Base-by-base conservation (phyloP, 208 protist species). In the Crithidia fasciculata region DNA sequence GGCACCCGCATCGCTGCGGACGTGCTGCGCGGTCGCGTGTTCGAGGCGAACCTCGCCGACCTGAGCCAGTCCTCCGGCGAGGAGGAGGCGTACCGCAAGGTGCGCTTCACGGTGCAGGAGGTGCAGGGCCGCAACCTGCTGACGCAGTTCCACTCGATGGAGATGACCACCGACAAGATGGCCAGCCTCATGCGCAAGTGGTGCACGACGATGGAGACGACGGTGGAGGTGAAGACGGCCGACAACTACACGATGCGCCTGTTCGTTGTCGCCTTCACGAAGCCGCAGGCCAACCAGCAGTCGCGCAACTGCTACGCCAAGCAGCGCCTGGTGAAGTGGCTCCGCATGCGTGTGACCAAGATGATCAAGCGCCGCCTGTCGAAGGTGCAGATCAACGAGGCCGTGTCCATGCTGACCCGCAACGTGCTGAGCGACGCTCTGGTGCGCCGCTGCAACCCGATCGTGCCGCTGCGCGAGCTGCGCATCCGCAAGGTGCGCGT, bases 141-240 rank as follows among this genome's bases (percentile, higher is more conserved):
- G 43, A 99, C 98, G 72, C 98, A 99, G 93, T 99, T 99, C 91
- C 93, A 99, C 90, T 98, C 98, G 82, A 96, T 99, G 85, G 71
- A 94, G 81, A 91, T 99, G 83, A 99, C 99, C 78, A 98, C 97
- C 41, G 99, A 99, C 89, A 99, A 99, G 86, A 81, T 99, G 56
- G 88, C 87, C 65, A 98, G 94, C 61, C 87, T 99, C 43, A 89
- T 99, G 78, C 92, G 95, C 74, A 99, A 99, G 96, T 99, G 99
- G 98, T 97, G 98, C 75, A 98, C 98, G 36, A 93, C 99, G 28
- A 99, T 99, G 74, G 98, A 99, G 90, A 83, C 90, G 59, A 80
- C 84, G 53, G 89, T 98, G 43, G 93, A 98, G 68, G 96, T 99
- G 72, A 98, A 97, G 87, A 99, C 99, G 43, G 95, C 91, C 16